Conservation (phyloP, 2,329 filamentous ascomycete species). For the Massarina eburnea region DNA sequence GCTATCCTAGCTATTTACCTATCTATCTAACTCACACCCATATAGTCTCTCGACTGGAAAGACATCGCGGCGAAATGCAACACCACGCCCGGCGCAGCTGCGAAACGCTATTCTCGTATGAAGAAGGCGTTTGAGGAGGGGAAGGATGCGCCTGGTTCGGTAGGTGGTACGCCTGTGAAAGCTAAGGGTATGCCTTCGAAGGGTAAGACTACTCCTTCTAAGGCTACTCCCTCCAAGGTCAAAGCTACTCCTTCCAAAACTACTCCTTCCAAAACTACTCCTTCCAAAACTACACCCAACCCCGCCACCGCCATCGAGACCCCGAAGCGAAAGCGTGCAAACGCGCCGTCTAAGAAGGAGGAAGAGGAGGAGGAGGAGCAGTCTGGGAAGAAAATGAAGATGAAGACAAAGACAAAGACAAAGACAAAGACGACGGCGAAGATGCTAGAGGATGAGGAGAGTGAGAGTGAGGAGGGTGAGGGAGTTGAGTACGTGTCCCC, state of each 20-base stretch:
- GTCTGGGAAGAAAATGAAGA: constrained; percentile 2
- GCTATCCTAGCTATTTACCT: too few species aligned
- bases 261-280: neutral
- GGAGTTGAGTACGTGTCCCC: too few species aligned
- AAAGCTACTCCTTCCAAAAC: too few species aligned
- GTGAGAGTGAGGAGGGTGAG: neutral
- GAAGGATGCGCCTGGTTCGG: constrained; percentile 5
- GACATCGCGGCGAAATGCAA: constrained; percentile 28
- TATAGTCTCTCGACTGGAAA: constrained; percentile 27
- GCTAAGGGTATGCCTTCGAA: too few species aligned
- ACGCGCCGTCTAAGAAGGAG: constrained; percentile 8
- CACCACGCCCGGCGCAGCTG: constrained; percentile 33
- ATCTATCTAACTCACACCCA: too few species aligned
- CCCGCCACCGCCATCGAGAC: constrained; percentile 3
- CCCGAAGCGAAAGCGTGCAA: constrained; percentile 26
- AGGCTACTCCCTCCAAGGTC: too few species aligned
- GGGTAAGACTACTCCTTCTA: too few species aligned
- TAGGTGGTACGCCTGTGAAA: too few species aligned
- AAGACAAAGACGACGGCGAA: constrained; percentile 5
- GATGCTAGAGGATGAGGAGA: constrained; percentile 4
- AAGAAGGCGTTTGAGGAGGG: constrained; percentile 32
- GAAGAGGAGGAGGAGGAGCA: neutral
- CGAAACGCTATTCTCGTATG: constrained; percentile 35
- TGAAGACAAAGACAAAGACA: constrained; percentile 3
- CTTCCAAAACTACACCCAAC: constrained; percentile 5